These are phyloP conservation scores for Penicillium taxi DNA, from an alignment of 495 filamentous ascomycete species.

Conservation along the genomic window DNA sequence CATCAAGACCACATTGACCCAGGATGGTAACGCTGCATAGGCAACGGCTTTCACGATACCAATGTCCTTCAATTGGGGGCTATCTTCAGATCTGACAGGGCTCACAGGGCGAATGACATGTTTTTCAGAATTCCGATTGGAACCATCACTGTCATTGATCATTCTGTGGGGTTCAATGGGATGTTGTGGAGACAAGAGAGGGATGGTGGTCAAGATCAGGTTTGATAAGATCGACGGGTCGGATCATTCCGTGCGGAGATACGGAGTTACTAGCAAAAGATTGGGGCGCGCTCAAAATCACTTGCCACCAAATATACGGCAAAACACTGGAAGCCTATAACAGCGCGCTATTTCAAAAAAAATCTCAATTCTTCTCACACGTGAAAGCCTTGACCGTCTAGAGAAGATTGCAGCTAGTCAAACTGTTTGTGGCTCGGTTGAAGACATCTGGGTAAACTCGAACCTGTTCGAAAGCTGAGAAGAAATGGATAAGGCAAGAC, in stretches of 20 bases:
- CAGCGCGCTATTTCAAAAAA: slow-evolving; percentile 3
- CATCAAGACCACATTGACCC: slow-evolving; percentile 63
- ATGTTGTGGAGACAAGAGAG: neutral
- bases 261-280: neutral
- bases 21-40: slow-evolving; percentile 53
- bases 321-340: slow-evolving; percentile 4
- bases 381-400: neutral
- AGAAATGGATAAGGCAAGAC: neutral
- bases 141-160: slow-evolving; percentile 17
- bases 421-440: neutral
- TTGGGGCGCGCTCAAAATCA: slow-evolving; percentile 1
- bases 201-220: neutral
- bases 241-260: too few species aligned
- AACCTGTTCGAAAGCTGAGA: slow-evolving; percentile 1
- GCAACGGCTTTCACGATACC: slow-evolving; percentile 29
- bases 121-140: slow-evolving; percentile 8
- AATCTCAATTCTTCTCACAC: slow-evolving; percentile 1
- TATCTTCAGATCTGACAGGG: slow-evolving; percentile 26
- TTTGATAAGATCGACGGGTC: too few species aligned
- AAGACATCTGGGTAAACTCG: slow-evolving; percentile 4
- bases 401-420: slow-evolving; percentile 1
- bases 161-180: slow-evolving; percentile 9
- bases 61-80: slow-evolving; percentile 39
- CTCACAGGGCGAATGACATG: neutral
- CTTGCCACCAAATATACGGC: slow-evolving; percentile 1